Conservation (phyloP, 306 rosid species). For the Dryas octopetala region DNA sequence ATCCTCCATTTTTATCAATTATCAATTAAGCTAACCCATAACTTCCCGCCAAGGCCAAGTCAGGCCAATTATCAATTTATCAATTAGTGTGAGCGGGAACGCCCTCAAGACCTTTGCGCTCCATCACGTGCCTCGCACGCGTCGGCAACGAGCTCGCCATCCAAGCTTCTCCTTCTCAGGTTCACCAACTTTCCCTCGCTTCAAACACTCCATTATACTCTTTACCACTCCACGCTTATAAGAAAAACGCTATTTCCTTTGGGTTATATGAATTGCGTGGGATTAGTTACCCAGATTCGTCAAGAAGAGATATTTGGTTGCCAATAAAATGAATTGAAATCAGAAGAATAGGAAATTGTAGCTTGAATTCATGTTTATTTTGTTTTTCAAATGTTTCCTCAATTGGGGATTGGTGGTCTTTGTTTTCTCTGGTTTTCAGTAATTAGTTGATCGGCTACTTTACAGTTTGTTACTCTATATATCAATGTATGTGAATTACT, state of each 20-base stretch:
- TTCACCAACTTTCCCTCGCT: slow-evolving; percentile 4
- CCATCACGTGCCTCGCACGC: slow-evolving; percentile 88
- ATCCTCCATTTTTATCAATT: too few species aligned
- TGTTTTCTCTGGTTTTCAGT: background rate
- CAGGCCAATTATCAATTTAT: background rate
- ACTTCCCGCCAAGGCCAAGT: slow-evolving; percentile 19
- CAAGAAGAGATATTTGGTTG: background rate
- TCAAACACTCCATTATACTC: background rate
- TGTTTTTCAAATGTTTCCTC: background rate
- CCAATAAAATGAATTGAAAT: background rate
- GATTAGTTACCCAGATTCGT: background rate
- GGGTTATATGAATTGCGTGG: background rate
- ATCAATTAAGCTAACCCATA: too few species aligned
- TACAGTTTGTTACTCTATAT: background rate
- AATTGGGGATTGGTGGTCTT: too few species aligned
- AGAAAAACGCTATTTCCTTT: background rate
- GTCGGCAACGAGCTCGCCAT: slow-evolving; percentile 82
- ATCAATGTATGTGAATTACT: background rate
- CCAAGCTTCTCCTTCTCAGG: slow-evolving; percentile 89
- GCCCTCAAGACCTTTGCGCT: slow-evolving; percentile 76
- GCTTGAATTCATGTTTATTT: background rate
- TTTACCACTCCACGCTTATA: background rate
- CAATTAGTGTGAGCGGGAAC: slow-evolving; percentile 56
- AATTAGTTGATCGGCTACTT: background rate
- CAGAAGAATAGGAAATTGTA: background rate